Base-by-base conservation (phyloP, 345 rosid species). In the Eucalyptus cloeziana region DNA sequence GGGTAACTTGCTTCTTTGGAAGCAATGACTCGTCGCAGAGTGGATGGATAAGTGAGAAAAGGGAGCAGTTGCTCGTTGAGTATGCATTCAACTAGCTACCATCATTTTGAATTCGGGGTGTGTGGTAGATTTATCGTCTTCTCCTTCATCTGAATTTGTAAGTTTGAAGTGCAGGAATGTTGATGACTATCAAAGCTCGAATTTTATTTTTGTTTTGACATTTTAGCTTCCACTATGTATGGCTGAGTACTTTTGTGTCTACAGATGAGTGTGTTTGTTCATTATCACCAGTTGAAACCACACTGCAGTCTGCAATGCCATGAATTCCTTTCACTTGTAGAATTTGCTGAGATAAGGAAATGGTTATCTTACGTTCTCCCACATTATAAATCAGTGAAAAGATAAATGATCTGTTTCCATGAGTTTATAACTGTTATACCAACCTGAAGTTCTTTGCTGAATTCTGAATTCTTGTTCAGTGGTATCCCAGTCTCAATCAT, bases 401-500 rank as follows among this genome's bases (percentile, higher is more conserved):
- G 22, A 88, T 6, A 47, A 54, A 17, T 83, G 7, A 4, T 44
- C 67, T 49, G 80, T 83, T 49, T 56, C 80, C 49, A 45, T 50
- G 85, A 49, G 49, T 30, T 71, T 71, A 40, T 43, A 40, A 31
- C 49, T 49, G 85, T 40, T 50, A 12, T 85, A 49, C 45, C n/a
- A 62, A 43, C 43, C 37, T 47, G 43, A 43, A 17, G 79, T 33
- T 80, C 64, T 56, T 33, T 67, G 76, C 87, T 91, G 67, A 87
- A 86, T 86, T 88, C 44, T 47, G 21, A 49, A 81, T 60, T 86
- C 67, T 87, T 52, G 37, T 87, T 54, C 94, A 97, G 99, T 92
- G 94, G 95, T 92, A 91, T 91, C 92, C 24, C 97, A 92, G 90
- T 93, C 95, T 30, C 93, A 93, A 86, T 89, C 87, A 83, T 93